Conservation (phyloP, 2,329 filamentous ascomycete genomes). For the Chaetothyriales sp. region DNA sequence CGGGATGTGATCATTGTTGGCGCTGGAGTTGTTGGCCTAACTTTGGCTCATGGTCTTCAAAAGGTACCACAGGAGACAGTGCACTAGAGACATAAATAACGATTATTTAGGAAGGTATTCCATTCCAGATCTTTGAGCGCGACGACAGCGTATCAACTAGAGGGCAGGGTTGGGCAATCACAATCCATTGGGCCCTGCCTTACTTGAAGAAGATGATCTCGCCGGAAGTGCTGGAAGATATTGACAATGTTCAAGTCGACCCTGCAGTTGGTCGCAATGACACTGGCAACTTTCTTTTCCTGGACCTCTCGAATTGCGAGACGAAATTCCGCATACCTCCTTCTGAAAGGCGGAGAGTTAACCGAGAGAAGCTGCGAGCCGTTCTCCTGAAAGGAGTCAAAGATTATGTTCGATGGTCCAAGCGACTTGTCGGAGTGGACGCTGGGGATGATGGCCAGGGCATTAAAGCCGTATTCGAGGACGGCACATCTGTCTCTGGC, state of each 20-base stretch:
- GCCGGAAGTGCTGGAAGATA: conserved; percentile 15
- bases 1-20: conserved; percentile 24
- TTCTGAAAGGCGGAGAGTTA: conserved; percentile 18
- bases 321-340: conserved; percentile 22
- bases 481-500: conserved; percentile 11
- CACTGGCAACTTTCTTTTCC: conserved; percentile 20
- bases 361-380: conserved; percentile 20
- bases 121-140: conserved; percentile 22
- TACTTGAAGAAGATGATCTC: conserved; percentile 16
- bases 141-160: conserved; percentile 18
- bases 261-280: conserved; percentile 19
- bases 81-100: not conserved
- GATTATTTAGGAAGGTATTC: conserved; percentile 20
- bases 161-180: conserved; percentile 13
- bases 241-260: conserved; percentile 19
- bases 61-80: conserved; percentile 19
- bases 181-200: conserved; percentile 22
- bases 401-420: conserved; percentile 19
- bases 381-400: conserved; percentile 19
- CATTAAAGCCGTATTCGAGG: conserved; percentile 11
- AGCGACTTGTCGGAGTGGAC: conserved; percentile 13
- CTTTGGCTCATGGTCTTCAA: conserved; percentile 25
- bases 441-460: not conserved
- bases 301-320: conserved; percentile 20
- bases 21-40: conserved; percentile 25